phyloP scores from a whole-genome alignment of 176 grass and related monocot species.

The Eleusine indica region DNA sequence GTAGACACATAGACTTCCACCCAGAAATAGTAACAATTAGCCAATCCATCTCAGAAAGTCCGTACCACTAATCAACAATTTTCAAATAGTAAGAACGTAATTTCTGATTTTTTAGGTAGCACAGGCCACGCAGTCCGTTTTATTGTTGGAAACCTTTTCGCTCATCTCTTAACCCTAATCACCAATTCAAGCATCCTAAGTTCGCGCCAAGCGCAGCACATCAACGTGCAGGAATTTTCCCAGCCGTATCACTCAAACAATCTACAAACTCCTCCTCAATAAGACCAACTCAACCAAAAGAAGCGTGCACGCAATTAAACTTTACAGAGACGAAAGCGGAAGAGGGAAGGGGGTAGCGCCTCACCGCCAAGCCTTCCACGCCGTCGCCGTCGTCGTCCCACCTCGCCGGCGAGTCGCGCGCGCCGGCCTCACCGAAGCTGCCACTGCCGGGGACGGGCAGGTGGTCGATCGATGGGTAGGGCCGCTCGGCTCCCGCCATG shows the following conservation, averaged over 20 bases:
- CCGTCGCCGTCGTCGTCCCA: conserved; percentile 36
- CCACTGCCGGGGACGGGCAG: neutral
- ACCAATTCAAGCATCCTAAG: neutral
- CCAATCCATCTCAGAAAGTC: neutral
- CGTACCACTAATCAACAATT: neutral
- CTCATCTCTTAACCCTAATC: neutral
- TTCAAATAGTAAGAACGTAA: conserved; percentile 1
- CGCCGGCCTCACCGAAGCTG: neutral
- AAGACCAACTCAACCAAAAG: neutral
- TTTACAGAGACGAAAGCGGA: conserved; percentile 19
- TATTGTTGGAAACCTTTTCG: neutral
- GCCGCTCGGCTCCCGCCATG: conserved; percentile 42
- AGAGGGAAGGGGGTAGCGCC: neutral
- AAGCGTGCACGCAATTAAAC: conserved; percentile 44
- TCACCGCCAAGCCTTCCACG: conserved; percentile 44
- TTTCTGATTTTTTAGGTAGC: neutral
- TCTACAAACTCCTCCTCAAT: neutral
- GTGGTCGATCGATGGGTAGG: neutral
- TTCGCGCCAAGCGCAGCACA: neutral
- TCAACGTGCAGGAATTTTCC: conserved; percentile 9
- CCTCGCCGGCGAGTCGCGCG: conserved; percentile 2
- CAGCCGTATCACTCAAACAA: neutral
- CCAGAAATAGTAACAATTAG: neutral
- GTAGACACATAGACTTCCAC: neutral
- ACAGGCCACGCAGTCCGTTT: neutral